Evolutionary conservation across 2,329 filamentous ascomycete species (phyloP), one percentile per base, ranked within the genome.

Genomic region (Beauveria caledonica): DNA sequence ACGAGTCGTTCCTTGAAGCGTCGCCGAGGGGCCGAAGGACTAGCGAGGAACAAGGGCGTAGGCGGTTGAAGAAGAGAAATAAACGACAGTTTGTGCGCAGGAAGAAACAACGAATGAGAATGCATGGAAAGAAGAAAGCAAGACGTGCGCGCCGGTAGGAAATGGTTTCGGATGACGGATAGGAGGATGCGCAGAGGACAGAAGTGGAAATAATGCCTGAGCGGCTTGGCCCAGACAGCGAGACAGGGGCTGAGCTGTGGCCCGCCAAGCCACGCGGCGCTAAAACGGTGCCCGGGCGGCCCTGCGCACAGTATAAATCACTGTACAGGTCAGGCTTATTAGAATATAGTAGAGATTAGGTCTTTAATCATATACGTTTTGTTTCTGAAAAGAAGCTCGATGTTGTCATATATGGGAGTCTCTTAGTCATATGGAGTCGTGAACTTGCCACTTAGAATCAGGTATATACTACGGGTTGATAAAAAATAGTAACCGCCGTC

Each of bases 201-300:
- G 55, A 58, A 58, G 51, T 17, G 45, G 45, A 49, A 49, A 49
- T 49, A 40, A 49, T 56, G 52, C 23, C 50, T 33, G 40, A 44
- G 42, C 25, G 36, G 53, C 53, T 33, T n/a, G 15, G 29, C 54
- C 45, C 45, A 27, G 45, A 19, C 45, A n/a, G 13, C 21, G 19
- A 49, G 49, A 36, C 42, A 40, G 53, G 54, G 55, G 55, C 45
- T 57, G 54, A 49, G 44, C 39, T 25, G 17, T 13, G 29, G 29
- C 29, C 29, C 29, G 29, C 29, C 29, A 33, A 33, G 11, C 51
- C 19, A 11, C 13, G 13, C 42, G 39, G 29, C 45, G 45, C 55
- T 50, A 58, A 58, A 58, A 58, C 55, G 33, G 55, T 58, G 55
- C 33, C 33, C 4, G 21, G 44, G 19, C 19, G 50, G 6, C 11